These are phyloP conservation scores for Yamadazyma sp. DNA, from an alignment of 1,139 yeast genomes.

Conservation along the genomic window DNA sequence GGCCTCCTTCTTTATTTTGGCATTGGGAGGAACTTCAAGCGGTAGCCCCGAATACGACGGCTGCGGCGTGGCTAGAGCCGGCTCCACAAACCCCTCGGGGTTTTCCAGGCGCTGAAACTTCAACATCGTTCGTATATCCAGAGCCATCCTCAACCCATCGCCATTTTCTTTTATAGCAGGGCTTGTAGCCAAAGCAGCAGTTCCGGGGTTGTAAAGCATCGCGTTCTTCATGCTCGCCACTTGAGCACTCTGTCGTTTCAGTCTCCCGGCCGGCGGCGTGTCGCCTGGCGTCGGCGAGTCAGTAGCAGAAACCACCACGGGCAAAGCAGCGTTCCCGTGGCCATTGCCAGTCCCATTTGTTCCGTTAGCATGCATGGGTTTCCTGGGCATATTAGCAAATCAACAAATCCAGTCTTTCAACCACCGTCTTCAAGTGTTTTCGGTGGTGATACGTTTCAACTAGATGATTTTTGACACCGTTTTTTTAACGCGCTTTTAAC, in stretches of 20 bases:
- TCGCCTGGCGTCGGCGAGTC: too few species aligned
- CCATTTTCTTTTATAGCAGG: constrained; percentile 8
- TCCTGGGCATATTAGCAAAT: not conserved
- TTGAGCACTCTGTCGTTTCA: constrained; percentile 17
- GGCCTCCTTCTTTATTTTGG: constrained; percentile 52
- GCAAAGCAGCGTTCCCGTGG: not conserved
- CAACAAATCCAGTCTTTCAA: not conserved
- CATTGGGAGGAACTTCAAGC: constrained; percentile 59
- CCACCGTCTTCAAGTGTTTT: not conserved
- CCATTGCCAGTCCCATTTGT: not conserved
- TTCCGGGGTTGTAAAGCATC: constrained; percentile 10
- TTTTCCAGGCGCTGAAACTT: not conserved
- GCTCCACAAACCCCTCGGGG: constrained; percentile 48
- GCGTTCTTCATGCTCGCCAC: constrained; percentile 14
- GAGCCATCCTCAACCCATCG: not conserved
- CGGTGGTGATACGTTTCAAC: too few species aligned
- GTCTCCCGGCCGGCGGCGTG: constrained; percentile 6
- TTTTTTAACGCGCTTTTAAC: too few species aligned
- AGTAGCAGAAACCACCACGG: too few species aligned
- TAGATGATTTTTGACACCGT: too few species aligned
- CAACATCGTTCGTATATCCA: constrained; percentile 2
- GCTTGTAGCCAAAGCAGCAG: constrained; percentile 8
- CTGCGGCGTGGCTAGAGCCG: constrained; percentile 50
- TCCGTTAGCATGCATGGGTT: not conserved
- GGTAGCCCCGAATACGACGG: constrained; percentile 68